Evolutionary conservation across 2,329 filamentous ascomycete genomes (phyloP), one percentile per base, ranked within the genome.

Genomic region (Pochonia chlamydosporia): DNA sequence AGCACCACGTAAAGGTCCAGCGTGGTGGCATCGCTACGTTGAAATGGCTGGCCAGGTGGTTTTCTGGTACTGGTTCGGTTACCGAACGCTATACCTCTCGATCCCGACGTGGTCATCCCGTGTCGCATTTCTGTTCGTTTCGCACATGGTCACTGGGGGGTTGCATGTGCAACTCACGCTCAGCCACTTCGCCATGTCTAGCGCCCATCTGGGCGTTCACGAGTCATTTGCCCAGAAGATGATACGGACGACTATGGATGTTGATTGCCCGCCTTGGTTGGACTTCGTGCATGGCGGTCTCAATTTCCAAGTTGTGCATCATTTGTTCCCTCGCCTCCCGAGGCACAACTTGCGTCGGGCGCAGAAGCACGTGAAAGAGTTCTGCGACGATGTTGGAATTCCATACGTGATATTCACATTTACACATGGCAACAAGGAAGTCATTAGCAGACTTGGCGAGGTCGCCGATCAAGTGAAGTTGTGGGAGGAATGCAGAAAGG

Each of bases 161-260:
- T 71, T 96, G 43, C 90, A 96, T 63, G 79, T 92, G 10, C 90
- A 96, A 63, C 95, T 96, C 63, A 93, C 89, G 0, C 78, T 96
- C n/a, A 93, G 87, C 3, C 90, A 96, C 66, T 96, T 95, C 66
- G 88, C 87, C 55, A 96, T 95, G 90, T 91, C 87, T 56, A 96
- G 90, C 0, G 79, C 87, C 10, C 88, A 96, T 57, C 75, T 96
- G 11, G 90, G 90, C 0, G 81, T 85, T 1, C 74, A 84, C 44
- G 90, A 96, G 63, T 93, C 87, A 0, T 96, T 96, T 64, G 82
- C 90, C 1, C 89, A 95, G 66, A 87, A 85, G 65, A 93, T 95
- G 85, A 75, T 96, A 40, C 84, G 90, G 56, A 96, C 90, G 1
- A 95, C 90, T 11, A 95, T 96, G 89, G 89, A 95, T 54, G 84